These are phyloP conservation scores for Suhomyces chickasaworum DNA, from an alignment of 1,139 yeast genomes.

Conservation along the genomic window DNA sequence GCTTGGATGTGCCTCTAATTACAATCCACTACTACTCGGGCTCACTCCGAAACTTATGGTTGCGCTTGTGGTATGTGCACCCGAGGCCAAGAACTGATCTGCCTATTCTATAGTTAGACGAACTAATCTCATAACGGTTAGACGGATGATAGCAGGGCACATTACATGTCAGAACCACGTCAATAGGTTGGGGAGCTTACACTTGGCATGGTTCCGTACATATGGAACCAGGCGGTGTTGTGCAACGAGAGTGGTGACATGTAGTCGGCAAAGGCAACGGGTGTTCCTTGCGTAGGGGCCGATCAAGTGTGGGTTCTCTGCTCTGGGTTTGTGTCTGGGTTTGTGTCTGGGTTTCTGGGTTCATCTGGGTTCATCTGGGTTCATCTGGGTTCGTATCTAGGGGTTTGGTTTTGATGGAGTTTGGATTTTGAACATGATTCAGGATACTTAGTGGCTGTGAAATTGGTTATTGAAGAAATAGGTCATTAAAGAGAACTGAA, in stretches of 20 bases:
- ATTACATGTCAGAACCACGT: background rate
- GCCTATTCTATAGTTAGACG: background rate
- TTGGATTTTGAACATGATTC: no score
- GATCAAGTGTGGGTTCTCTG: background rate
- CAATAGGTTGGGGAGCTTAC: background rate
- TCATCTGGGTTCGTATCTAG: no score
- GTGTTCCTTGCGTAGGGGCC: background rate
- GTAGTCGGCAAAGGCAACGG: background rate
- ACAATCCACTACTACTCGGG: background rate
- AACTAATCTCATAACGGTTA: background rate
- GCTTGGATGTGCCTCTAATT: slow-evolving; percentile 1
- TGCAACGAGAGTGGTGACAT: background rate
- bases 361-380: no score
- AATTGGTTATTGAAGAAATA: no score
- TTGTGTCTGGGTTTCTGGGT: no score
- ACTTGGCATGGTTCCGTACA: background rate
- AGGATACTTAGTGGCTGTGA: no score
- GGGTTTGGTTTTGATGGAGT: no score
- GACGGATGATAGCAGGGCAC: background rate
- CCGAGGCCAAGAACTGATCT: slow-evolving; percentile 1
- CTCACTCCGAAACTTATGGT: background rate
- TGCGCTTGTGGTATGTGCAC: background rate
- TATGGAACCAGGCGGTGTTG: background rate
- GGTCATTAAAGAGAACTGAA: no score
- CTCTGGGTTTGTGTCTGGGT: no score